Evolutionary conservation across 805 yeast genomes (phyloP).

Genomic region (Isabelozyma rhagii): DNA sequence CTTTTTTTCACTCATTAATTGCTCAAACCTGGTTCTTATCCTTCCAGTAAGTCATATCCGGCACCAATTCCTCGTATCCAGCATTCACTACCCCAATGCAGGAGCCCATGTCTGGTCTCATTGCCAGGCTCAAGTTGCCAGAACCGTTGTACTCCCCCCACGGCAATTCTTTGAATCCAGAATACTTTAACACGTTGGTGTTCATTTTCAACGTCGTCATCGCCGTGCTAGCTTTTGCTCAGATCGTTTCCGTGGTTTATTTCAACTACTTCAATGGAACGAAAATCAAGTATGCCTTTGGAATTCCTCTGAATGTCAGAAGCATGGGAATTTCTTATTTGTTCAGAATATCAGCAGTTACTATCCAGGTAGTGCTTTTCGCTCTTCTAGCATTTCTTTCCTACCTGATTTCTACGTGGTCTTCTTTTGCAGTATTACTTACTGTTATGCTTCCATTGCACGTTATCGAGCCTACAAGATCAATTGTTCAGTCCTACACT

Average conservation of each 20-base stretch:
- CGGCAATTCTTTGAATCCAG: constrained; percentile 20
- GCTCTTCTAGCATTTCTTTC: constrained; percentile 7
- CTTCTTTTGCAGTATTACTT: constrained; percentile 1
- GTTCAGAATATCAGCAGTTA: constrained; percentile 9
- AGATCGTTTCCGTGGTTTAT: constrained; percentile 11
- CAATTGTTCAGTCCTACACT: constrained; percentile 18
- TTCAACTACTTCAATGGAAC: constrained; percentile 16
- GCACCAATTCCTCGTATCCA: no score
- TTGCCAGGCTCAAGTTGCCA: constrained; percentile 2
- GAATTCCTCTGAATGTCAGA: constrained; percentile 12
- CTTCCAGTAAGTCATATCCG: no score
- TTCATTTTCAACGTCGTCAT: constrained; percentile 6
- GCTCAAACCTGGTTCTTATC: no score
- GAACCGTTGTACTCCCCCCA: constrained; percentile 17
- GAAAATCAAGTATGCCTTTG: constrained; percentile 20
- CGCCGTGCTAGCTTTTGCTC: constrained; percentile 12
- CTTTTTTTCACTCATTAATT: no score
- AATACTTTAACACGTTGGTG: constrained; percentile 13
- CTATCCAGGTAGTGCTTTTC: constrained; percentile 10
- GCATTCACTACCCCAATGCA: no score
- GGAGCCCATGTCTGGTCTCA: no score
- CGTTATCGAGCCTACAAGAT: constrained; percentile 17
- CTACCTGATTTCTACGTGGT: constrained; percentile 1
- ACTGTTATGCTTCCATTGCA: constrained; percentile 19
- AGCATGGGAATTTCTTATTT: constrained; percentile 9